These are phyloP conservation scores for Anthracocystis panici-leucophaei DNA, from an alignment of 1,284 basidiomycete species.

Conservation along the genomic window DNA sequence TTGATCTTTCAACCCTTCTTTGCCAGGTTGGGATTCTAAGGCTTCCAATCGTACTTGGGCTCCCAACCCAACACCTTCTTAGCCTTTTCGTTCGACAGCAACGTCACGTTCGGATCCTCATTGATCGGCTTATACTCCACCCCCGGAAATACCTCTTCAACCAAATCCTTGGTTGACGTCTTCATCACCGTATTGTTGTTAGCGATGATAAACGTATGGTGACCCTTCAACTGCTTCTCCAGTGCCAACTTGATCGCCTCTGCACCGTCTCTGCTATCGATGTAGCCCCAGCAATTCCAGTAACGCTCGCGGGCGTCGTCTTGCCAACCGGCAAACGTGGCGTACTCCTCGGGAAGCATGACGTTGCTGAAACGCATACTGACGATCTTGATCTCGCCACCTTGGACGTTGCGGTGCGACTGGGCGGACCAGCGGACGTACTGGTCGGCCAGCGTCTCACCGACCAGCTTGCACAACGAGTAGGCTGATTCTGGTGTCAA, in stretches of 20 bases:
- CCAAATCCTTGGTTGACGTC: slow-evolving; percentile 67
- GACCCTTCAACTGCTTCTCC: slow-evolving; percentile 66
- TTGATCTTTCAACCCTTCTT: too few relatives aligned
- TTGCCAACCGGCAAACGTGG: slow-evolving; percentile 70
- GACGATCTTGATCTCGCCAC: slow-evolving; percentile 67
- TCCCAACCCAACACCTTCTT: slow-evolving; percentile 69
- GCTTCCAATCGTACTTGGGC: slow-evolving; percentile 65
- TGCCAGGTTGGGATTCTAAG: slow-evolving; percentile 8
- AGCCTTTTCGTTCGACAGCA: slow-evolving; percentile 70
- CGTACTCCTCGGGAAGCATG: slow-evolving; percentile 70
- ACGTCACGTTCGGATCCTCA: slow-evolving; percentile 51
- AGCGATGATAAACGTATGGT: slow-evolving; percentile 71
- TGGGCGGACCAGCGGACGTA: slow-evolving; percentile 69
- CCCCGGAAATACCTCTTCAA: slow-evolving; percentile 69
- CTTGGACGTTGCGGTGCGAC: slow-evolving; percentile 15
- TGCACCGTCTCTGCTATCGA: slow-evolving; percentile 70
- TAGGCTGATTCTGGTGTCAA: slow-evolving; percentile 70
- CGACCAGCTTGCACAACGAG: slow-evolving; percentile 70
- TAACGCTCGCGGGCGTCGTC: slow-evolving; percentile 59
- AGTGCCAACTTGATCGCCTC: slow-evolving; percentile 70
- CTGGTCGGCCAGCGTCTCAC: slow-evolving; percentile 70
- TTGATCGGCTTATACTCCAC: slow-evolving; percentile 59
- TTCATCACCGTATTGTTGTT: slow-evolving; percentile 70
- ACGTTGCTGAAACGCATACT: slow-evolving; percentile 70
- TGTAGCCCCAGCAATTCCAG: slow-evolving; percentile 56